Percentiles rank a stretch among this genome's conserved stretches.
These are phyloP conservation scores for Geotrichum bryndzae DNA, from an alignment of 1,139 yeast genomes.

Conservation along the genomic window DNA sequence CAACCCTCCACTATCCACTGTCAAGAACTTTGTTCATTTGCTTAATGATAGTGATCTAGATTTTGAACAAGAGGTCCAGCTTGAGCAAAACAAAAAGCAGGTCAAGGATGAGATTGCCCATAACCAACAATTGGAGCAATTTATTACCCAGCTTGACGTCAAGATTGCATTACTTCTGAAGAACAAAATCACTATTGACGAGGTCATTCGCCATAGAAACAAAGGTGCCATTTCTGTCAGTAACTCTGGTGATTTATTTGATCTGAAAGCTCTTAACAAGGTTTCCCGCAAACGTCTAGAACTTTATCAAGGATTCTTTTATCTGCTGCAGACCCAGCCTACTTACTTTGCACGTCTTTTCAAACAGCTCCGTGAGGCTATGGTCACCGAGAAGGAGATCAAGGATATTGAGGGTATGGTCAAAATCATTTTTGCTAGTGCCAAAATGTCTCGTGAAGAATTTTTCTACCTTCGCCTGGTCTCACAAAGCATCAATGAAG, in stretches of 20 bases:
- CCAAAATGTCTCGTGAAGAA: slow-evolving; percentile 58
- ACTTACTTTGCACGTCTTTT: slow-evolving; percentile 60
- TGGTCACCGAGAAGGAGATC: slow-evolving; percentile 33
- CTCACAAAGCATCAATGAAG: slow-evolving; percentile 46
- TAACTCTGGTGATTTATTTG: slow-evolving; percentile 33
- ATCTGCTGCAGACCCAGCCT: slow-evolving; percentile 80
- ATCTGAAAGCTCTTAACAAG: slow-evolving; percentile 39
- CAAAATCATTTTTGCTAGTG: slow-evolving; percentile 44
- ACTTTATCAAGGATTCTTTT: slow-evolving; percentile 71
- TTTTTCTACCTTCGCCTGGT: slow-evolving; percentile 61
- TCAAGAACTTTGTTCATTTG: slow-evolving; percentile 69
- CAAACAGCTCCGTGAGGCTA: slow-evolving; percentile 28
- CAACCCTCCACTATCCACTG: slow-evolving; percentile 73
- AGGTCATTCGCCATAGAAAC: slow-evolving; percentile 54
- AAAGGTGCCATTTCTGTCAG: slow-evolving; percentile 28
- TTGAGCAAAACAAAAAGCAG: slow-evolving; percentile 62
- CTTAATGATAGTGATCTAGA: slow-evolving; percentile 70
- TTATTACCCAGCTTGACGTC: slow-evolving; percentile 73
- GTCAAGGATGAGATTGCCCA: slow-evolving; percentile 57
- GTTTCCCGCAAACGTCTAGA: slow-evolving; percentile 44
- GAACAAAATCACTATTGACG: slow-evolving; percentile 75
- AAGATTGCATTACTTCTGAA: slow-evolving; percentile 73
- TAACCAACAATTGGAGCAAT: slow-evolving; percentile 65
- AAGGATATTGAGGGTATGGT: slow-evolving; percentile 45
- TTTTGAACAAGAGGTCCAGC: slow-evolving; percentile 66